Base-by-base conservation (phyloP, 176 grass and related monocot species). In the Hsuehochloa calcarea region DNA sequence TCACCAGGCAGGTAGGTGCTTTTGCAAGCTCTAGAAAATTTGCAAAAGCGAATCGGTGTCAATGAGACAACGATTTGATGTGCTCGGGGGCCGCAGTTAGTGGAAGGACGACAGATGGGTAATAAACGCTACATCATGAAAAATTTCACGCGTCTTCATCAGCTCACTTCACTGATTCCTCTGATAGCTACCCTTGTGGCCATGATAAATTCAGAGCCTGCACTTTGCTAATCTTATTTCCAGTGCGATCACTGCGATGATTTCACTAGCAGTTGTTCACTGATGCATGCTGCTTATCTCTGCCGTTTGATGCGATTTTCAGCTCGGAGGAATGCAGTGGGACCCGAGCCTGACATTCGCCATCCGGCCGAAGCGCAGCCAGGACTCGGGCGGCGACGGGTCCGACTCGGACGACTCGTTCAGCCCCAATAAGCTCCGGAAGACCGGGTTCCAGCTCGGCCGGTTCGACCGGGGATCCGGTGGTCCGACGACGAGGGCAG, bases 251-350 rank as follows among this genome's bases (percentile, higher is more conserved):
- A 29, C 23, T 26, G 22, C n/a, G 23, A 8, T 62, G 61, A 38
- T 61, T 50, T 46, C 11, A 54, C 55, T 19, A 19, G 31, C 50
- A 41, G 34, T 8, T 29, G 73, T 68, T 58, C 58, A 3, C 49
- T 79, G 38, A 79, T 34, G 29, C 23, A 38, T 43, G 10, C 11
- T 43, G 10, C 11, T 29, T 34, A 29, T 70, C 77, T 20, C n/a
- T 66, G 46, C 9, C 15, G 13, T 25, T 40, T 25, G 41, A 16
- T 62, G 40, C 26, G 27, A 31, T 84, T 72, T 72, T 56, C 73
- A 91, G 89, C 89, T 91, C 6, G 85, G 89, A 69, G 89, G 89
- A 31, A 91, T 91, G 85, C 75, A 84, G 81, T 88, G 89, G 89
- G 89, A 91, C 70, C 85, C 69, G 4, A 75, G 76, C 75, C 81